Evolutionary conservation across 495 filamentous ascomycete genomes (phyloP).

Genomic region (Xylaria venustula): DNA sequence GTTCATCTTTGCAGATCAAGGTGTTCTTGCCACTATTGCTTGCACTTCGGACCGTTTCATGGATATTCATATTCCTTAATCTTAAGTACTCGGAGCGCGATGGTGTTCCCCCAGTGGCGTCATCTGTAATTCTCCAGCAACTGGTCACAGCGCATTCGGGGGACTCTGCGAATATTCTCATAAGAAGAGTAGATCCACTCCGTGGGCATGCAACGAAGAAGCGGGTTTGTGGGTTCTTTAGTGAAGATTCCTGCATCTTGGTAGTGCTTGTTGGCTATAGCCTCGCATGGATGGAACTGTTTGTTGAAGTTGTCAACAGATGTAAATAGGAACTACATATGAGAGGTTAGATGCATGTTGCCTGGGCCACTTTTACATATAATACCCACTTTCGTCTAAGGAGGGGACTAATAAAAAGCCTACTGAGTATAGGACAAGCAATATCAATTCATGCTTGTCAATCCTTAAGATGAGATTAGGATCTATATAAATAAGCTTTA

Average conservation of each 20-base stretch:
- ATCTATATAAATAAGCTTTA: no score
- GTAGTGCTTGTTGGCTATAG: no score
- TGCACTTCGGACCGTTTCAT: background rate
- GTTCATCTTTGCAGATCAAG: constrained; percentile 5
- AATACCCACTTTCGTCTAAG: no score
- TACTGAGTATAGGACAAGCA: no score
- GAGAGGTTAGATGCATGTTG: no score
- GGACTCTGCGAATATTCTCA: constrained; percentile 8
- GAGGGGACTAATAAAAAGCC: no score
- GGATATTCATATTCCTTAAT: background rate
- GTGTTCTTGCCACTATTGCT: background rate
- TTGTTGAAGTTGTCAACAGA: no score
- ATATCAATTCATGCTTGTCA: no score
- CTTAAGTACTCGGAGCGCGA: background rate
- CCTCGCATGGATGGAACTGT: no score
- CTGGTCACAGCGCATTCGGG: background rate
- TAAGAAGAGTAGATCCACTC: background rate
- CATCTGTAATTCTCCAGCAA: background rate
- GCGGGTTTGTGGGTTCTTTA: background rate
- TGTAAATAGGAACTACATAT: no score
- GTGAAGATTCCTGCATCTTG: background rate
- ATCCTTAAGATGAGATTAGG: no score
- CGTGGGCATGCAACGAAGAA: background rate
- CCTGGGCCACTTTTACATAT: no score
- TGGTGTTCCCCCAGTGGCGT: background rate